Base-by-base conservation (phyloP, 2,329 filamentous ascomycete genomes). In the Sporothrix euskadiensis region DNA sequence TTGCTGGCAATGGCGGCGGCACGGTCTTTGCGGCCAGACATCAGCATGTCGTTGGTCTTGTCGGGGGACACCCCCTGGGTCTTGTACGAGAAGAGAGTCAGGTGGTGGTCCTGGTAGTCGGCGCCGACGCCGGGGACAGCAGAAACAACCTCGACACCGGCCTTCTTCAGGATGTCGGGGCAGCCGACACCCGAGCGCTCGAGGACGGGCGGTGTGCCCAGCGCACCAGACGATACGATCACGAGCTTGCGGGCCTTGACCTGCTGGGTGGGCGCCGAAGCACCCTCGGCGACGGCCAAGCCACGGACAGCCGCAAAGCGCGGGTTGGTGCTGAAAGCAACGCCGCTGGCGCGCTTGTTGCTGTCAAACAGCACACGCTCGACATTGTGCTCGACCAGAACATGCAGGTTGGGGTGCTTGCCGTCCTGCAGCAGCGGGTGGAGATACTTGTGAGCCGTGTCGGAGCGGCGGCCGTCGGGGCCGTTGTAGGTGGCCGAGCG, bases 141-240 rank as follows among this genome's bases (percentile, higher is more conserved):
- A 14, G 84, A 81, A 2, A 88, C 78, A 1, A 85, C 78, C 2
- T 84, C 81, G 9, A 90, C 84, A 1, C 85, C 85, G 0, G 80
- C 81, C 16, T 76, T 75, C 41, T 79, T 74, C 16, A 84, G 78
- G 12, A 89, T 80, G 1, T 84, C 81, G 0, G 83, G 80, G 61
- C 83, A 82, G n/a, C 88, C 89, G 1, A 92, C 77, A 8, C 90
- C 90, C 0, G 89, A 91, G 26, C 89, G 82, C 78, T 91, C 88
- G 0, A 92, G 84, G 1, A 91, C 83, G 0, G 81, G 79, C 0
- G 88, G 87, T 0, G 87, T 87, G 1, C 86, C 85, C 6, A 85
- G 81, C 0, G 87, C 84, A 12, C 88, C 88, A 4, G 83, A 82
- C 1, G 83, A 82, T 0, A 84, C 75, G 4, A 85, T 77, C 4